These are phyloP conservation scores for Plenodomus biglobosus DNA, from an alignment of 2,329 filamentous ascomycete species.

Conservation along the genomic window DNA sequence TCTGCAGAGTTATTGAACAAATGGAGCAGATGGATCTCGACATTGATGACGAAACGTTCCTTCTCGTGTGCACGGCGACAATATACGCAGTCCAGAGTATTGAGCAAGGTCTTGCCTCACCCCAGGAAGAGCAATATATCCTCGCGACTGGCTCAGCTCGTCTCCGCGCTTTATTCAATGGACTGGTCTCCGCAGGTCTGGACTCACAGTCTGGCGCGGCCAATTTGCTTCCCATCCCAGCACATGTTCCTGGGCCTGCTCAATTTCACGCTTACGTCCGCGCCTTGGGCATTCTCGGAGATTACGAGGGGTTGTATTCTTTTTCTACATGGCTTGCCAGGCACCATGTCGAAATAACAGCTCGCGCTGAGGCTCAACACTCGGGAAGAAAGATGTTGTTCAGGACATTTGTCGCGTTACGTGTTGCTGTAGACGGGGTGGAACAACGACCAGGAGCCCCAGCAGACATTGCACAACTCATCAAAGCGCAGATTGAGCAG, in stretches of 20 bases:
- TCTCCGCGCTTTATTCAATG: constrained; percentile 32
- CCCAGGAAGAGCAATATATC: constrained; percentile 14
- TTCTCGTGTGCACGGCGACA: constrained; percentile 36
- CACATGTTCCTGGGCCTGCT: constrained; percentile 50
- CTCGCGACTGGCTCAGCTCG: constrained; percentile 18
- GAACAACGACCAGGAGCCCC: constrained; percentile 21
- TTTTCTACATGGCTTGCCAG: constrained; percentile 60
- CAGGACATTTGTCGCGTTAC: constrained; percentile 43
- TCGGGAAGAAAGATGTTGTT: constrained; percentile 33
- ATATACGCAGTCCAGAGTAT: constrained; percentile 33
- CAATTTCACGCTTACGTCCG: constrained; percentile 64
- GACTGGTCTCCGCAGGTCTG: constrained; percentile 22
- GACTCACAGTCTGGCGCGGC: constrained; percentile 10
- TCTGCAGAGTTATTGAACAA: constrained; percentile 26
- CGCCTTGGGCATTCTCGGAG: constrained; percentile 62
- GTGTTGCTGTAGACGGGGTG: constrained; percentile 46
- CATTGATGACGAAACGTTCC: constrained; percentile 36
- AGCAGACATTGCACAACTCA: constrained; percentile 35
- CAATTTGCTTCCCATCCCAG: constrained; percentile 26
- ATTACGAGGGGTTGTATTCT: constrained; percentile 60
- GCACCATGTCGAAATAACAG: constrained; percentile 30
- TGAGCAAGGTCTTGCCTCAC: constrained; percentile 8
- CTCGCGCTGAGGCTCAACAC: constrained; percentile 27
- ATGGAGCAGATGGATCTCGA: constrained; percentile 38
- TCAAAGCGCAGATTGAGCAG: constrained; percentile 37